Base-by-base conservation (phyloP, 176 grass and related monocot species). In the Oryza glumipatula region DNA sequence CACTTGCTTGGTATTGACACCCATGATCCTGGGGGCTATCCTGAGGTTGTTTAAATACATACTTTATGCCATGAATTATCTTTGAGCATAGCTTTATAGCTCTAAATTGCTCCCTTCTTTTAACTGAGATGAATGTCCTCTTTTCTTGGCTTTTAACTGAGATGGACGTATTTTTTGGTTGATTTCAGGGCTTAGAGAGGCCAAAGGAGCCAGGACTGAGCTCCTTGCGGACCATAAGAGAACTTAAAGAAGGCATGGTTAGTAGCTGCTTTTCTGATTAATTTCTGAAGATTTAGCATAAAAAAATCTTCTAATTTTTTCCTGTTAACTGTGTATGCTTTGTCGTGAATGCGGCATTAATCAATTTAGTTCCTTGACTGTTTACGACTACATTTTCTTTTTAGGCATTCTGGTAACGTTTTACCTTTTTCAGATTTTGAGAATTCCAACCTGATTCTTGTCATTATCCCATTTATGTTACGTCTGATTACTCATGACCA, bases 1-100 rank as follows among this genome's bases (percentile, higher is more conserved):
- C 96, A 95, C 85, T 98, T 98, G 10, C 96, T 98, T 87, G 96
- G 96, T 73, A 90, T 98, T 83, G 96, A 98, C 60, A 98, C 96
- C 21, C 96, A 95, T 92, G 96, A 98, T 87, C 93, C 96, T 63
- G 96, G 93, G 28, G 96, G 96, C 38, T 98, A 95, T 93, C 80
- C 87, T 65, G 81, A 94, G 96, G 89, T 98, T 67, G 91, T 87
- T 98, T 63, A 48, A 54, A 32, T 78, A 30, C 49, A 81, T 7
- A 56, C 24, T 82, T 73, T 17, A 73, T 23, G 9, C 8, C n/a
- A 63, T 28, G n/a, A 6, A 77, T 67, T 32, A 7, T 67, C 60
- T 76, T 43, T 73, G 73, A 10, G 6, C 22, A 30, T 3, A 9
- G 9, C 49, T 80, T 28, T 79, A 76, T 84, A 76, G 24, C 64